A percentile compares a stretch with the other conserved stretches of the same genome.
phyloP scores from a whole-genome alignment of 2,329 filamentous ascomycete genomes.

The Geosmithia putterillii region DNA sequence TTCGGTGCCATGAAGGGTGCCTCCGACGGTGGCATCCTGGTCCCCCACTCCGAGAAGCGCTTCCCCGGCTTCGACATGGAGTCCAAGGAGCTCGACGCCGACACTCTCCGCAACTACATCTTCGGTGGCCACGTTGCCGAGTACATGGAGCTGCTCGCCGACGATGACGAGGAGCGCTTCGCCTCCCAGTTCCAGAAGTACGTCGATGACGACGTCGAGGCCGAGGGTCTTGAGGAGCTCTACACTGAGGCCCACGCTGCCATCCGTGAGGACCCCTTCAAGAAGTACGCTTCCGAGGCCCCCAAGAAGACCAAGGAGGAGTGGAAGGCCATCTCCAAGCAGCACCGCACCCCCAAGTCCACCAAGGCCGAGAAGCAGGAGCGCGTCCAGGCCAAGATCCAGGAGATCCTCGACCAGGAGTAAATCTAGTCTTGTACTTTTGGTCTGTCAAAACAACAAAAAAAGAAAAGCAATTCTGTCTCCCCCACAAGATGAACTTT shows the following conservation, averaged over 20 bases:
- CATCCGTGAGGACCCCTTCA: constrained; percentile 96
- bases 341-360: constrained; percentile 70
- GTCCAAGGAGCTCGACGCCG: constrained; percentile 92
- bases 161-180: constrained; percentile 99
- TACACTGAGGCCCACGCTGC: constrained; percentile 90
- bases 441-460: background rate
- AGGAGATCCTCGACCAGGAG: constrained; percentile 50
- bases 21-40: constrained; percentile 90
- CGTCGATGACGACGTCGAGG: constrained; percentile 93
- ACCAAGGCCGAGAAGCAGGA: constrained; percentile 72
- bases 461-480: background rate
- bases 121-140: constrained; percentile 95
- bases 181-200: constrained; percentile 97
- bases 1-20: constrained; percentile 99
- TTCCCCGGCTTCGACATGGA: constrained; percentile 99
- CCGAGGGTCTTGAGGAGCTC: constrained; percentile 91
- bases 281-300: constrained; percentile 66
- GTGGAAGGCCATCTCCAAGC: constrained; percentile 91
- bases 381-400: constrained; percentile 84
- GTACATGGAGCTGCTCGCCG: constrained; percentile 99
- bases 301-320: constrained; percentile 96
- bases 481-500: background rate
- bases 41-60: constrained; percentile 98
- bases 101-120: constrained; percentile 98
- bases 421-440: constrained; percentile 2